Percentiles rank a stretch among this genome's conserved stretches.
Conservation (phyloP, 192 early-diverging fungal genomes). For the Glomus cerebriforme region DNA sequence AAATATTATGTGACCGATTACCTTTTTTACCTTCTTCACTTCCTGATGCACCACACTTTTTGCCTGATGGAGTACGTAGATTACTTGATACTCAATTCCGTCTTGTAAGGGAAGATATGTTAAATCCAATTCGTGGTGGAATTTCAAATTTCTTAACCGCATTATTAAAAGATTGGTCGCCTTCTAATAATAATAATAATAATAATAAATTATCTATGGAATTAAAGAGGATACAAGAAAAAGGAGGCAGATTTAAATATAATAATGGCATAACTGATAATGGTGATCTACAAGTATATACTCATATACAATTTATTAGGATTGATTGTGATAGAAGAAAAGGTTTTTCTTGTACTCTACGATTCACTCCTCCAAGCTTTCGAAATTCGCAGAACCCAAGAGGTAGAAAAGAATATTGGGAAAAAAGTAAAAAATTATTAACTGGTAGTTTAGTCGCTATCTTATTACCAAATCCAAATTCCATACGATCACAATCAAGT, state of each 20-base stretch:
- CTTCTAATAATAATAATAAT: constrained; percentile 21
- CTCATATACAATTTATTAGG: constrained; percentile 38
- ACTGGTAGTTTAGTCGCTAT: constrained; percentile 49
- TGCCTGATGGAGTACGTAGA: constrained; percentile 45
- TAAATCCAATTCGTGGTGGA: constrained; percentile 46
- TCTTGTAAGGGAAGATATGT: constrained; percentile 60
- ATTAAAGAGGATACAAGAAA: constrained; percentile 28
- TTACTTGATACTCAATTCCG: constrained; percentile 63
- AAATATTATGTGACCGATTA: constrained; percentile 40
- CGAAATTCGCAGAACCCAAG: background rate
- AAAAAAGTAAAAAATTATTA: constrained; percentile 44
- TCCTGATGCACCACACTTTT: constrained; percentile 46
- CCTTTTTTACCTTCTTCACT: constrained; percentile 52
- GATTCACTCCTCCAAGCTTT: constrained; percentile 31
- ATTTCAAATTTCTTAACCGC: constrained; percentile 45
- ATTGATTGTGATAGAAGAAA: constrained; percentile 33
- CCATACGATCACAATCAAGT: background rate
- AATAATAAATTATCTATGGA: too few relatives aligned
- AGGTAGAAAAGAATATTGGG: constrained; percentile 49
- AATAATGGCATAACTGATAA: background rate
- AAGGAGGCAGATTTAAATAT: constrained; percentile 33
- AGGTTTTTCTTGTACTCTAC: constrained; percentile 30
- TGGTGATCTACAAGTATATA: constrained; percentile 44
- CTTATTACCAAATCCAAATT: constrained; percentile 22
- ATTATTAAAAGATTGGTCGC: background rate